A percentile compares a stretch with the other conserved stretches of the same genome.
Conservation (phyloP, 2,329 filamentous ascomycete genomes). For the Penicillium concentricum region DNA sequence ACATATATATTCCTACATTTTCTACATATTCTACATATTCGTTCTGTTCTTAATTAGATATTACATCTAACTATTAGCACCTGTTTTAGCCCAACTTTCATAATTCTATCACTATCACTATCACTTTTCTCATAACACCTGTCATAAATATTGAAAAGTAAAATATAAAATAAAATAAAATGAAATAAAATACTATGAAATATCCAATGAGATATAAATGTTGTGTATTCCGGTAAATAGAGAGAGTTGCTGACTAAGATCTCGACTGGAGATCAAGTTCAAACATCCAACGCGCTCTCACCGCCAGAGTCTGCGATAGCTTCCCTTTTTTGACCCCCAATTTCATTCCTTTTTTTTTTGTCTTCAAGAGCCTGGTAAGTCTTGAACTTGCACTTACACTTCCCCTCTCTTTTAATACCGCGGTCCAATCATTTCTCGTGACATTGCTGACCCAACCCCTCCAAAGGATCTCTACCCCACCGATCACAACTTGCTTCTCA, state of each 20-base stretch:
- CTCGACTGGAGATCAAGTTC: not conserved
- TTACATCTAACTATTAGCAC: not conserved
- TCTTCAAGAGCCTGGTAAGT: constrained; percentile 1
- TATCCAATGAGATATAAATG: not conserved
- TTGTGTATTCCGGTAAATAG: too few relatives aligned
- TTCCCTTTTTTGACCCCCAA: constrained; percentile 7
- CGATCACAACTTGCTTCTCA: constrained; percentile 14
- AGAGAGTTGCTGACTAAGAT: constrained; percentile 15
- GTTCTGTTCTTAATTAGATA: too few relatives aligned
- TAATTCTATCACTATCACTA: constrained; percentile 2
- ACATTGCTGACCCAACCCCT: constrained; percentile 19
- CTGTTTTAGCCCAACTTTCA: not conserved
- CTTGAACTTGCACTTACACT: not conserved
- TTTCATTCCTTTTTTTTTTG: not conserved
- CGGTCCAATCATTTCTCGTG: constrained; percentile 5
- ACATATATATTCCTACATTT: too few relatives aligned
- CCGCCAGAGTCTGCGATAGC: constrained; percentile 20
- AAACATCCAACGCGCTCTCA: constrained; percentile 19
- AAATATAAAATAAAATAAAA: not conserved
- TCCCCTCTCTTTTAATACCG: not conserved
- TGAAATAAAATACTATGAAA: too few relatives aligned
- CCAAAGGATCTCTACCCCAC: constrained; percentile 27
- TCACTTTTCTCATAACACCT: not conserved
- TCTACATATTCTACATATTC: too few relatives aligned
- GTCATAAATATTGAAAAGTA: not conserved